Conservation (phyloP, 225 moss, liverwort and hornwort species). For the Polytrichum formosum region DNA sequence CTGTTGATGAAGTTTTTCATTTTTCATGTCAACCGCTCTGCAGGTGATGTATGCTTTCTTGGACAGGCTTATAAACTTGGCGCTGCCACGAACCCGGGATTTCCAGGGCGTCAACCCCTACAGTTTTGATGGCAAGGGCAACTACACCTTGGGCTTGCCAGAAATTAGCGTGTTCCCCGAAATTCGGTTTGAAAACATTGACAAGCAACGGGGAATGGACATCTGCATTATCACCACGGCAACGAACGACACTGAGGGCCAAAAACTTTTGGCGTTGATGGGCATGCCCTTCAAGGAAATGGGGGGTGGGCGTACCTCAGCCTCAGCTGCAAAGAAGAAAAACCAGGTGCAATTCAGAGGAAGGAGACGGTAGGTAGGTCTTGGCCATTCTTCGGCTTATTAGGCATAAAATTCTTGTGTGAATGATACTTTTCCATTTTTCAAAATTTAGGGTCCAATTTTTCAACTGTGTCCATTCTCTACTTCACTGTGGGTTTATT, state of each 20-base stretch:
- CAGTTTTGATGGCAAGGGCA: slow-evolving; percentile 92
- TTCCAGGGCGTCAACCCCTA: slow-evolving; percentile 95
- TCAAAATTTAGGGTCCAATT: no score
- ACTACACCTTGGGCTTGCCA: slow-evolving; percentile 80
- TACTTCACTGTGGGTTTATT: no score
- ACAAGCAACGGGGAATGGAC: slow-evolving; percentile 86
- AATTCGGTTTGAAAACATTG: slow-evolving; percentile 89
- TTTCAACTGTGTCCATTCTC: no score
- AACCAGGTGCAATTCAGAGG: slow-evolving; percentile 34
- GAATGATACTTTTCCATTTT: no score
- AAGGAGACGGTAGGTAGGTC: slow-evolving; percentile 29
- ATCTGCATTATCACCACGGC: slow-evolving; percentile 75
- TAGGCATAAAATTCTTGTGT: no score
- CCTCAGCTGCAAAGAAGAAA: slow-evolving; percentile 62
- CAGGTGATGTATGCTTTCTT: slow-evolving; percentile 91
- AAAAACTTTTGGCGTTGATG: slow-evolving; percentile 70
- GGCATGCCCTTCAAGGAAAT: slow-evolving; percentile 91
- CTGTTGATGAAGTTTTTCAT: not conserved
- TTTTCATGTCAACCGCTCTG: slow-evolving; percentile 6
- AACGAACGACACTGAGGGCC: slow-evolving; percentile 67
- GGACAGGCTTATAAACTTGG: slow-evolving; percentile 82
- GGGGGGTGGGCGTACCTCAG: slow-evolving; percentile 60
- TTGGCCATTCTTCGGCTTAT: no score
- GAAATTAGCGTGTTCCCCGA: slow-evolving; percentile 96
- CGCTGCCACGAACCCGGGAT: slow-evolving; percentile 88